Evolutionary conservation across 805 yeast genomes (phyloP).

Genomic region (Cyberlindnera lachancei): DNA sequence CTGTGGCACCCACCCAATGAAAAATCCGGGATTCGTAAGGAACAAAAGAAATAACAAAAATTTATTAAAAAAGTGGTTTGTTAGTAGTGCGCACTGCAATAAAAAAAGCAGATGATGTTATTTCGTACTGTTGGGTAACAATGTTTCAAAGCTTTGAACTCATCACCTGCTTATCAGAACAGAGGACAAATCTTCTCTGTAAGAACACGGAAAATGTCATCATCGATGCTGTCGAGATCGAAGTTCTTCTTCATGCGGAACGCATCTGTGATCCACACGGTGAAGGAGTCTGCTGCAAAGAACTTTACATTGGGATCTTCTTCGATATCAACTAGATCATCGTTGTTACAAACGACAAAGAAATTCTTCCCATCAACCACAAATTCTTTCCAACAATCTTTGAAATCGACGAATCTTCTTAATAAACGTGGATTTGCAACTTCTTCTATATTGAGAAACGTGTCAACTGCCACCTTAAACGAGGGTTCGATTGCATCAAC

Average conservation of each 20-base stretch:
- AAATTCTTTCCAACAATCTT: background rate
- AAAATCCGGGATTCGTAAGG: no score
- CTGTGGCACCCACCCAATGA: no score
- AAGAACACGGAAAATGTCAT: slow-evolving; percentile 6
- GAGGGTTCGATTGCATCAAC: slow-evolving; percentile 1
- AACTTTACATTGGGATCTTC: slow-evolving; percentile 10
- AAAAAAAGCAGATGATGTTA: no score
- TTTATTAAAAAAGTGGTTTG: no score
- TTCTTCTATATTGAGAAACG: slow-evolving; percentile 2
- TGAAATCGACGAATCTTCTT: background rate
- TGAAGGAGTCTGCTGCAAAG: slow-evolving; percentile 14
- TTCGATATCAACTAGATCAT: slow-evolving; percentile 3
- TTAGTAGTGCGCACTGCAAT: no score
- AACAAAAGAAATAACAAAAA: no score
- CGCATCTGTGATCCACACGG: slow-evolving; percentile 34
- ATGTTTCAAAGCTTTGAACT: no score
- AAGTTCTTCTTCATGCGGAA: slow-evolving; percentile 55
- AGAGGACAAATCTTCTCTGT: no score
- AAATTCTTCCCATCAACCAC: slow-evolving; percentile 2
- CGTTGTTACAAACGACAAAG: slow-evolving; percentile 3
- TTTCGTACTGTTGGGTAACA: no score
- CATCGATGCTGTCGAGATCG: slow-evolving; percentile 34
- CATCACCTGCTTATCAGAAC: no score
- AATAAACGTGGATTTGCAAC: slow-evolving; percentile 11
- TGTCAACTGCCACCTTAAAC: background rate